Percentiles rank a stretch among this genome's conserved stretches.
Conservation (phyloP, 1,284 basidiomycete species). For the Trichosporon sp. region DNA sequence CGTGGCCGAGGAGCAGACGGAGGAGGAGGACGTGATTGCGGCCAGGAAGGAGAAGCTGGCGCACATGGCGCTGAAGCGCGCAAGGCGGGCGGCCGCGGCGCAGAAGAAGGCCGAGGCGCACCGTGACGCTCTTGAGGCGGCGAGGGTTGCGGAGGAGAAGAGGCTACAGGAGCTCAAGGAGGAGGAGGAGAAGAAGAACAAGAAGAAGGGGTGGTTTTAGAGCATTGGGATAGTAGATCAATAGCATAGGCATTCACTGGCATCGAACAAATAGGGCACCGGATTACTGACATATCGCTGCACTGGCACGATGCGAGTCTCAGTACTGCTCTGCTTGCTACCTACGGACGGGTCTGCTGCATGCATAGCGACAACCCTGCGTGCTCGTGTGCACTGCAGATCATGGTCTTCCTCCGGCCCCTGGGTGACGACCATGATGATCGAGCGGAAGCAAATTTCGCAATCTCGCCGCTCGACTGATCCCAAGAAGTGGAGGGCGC, state of each 20-base stretch:
- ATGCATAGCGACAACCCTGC: neutral
- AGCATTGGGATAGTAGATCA: neutral
- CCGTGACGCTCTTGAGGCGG: constrained; percentile 4
- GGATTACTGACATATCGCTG: constrained; percentile 6
- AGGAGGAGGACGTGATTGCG: neutral
- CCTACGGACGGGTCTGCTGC: neutral
- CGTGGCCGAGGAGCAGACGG: constrained; percentile 3
- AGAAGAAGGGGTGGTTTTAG: constrained; percentile 21
- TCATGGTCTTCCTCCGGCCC: too few relatives aligned
- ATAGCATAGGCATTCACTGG: constrained; percentile 19
- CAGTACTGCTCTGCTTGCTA: too few relatives aligned
- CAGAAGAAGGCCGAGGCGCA: constrained; percentile 5
- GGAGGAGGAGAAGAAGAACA: neutral
- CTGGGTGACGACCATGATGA: neutral
- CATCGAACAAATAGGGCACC: too few relatives aligned
- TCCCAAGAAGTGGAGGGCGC: neutral
- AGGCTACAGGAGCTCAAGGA: neutral
- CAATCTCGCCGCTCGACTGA: neutral
- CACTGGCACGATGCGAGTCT: neutral
- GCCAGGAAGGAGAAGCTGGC: constrained; percentile 20
- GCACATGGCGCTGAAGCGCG: constrained; percentile 21
- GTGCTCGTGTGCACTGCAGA: neutral
- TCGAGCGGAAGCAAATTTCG: constrained; percentile 8
- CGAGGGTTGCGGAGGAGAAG: neutral
- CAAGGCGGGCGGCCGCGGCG: constrained; percentile 15